Base-by-base conservation (phyloP, 495 filamentous ascomycete genomes). In the Penicillium samsonianum region DNA sequence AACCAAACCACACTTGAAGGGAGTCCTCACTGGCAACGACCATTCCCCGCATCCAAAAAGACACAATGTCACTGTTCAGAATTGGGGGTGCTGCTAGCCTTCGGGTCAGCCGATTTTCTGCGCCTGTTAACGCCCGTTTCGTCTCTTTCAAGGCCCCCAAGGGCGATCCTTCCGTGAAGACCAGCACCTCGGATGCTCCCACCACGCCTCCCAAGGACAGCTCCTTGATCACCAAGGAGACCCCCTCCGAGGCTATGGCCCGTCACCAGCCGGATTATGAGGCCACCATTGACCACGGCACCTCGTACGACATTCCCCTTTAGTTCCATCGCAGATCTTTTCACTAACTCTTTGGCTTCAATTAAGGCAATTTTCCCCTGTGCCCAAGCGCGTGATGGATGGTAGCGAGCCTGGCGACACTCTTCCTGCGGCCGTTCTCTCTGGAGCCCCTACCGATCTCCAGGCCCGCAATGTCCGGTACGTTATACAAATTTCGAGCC, bases 381-480 rank as follows among this genome's bases (percentile, higher is more conserved):
- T 96, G 42, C 92, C 94, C 54, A 90, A 86, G 77, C 80, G 85
- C 56, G 85, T 96, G 48, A 91, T 95, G 84, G 87, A 92, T 72
- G 92, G 92, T 62, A 94, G 89, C 70, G 92, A 96, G 73, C 84
- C 87, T n/a, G 84, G 81, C 31, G 83, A 85, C 9, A 71, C 85
- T 50, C 78, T 91, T 23, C 83, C 92, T 14, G 94, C 91, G 35
- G 91, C 90, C 52, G 84, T 93, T 42, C 79, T 97, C 23, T 98
- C 94, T 12, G 94, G 94, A 31, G 95, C 94, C 42, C 94, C 94
- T 23, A 85, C 91, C 33, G 95, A 98, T 63, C 80, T 98, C 5
- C 92, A 97, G 74, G 91, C 92, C 44, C 83, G 94, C 55, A 94
- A 90, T 60, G 94, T 96, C 68, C 88, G 92, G 92, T 96, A 85